A percentile compares a stretch with the other conserved stretches of the same genome.
These are phyloP conservation scores for Neonectria ditissima DNA, from an alignment of 2,329 filamentous ascomycete genomes.

Conservation along the genomic window DNA sequence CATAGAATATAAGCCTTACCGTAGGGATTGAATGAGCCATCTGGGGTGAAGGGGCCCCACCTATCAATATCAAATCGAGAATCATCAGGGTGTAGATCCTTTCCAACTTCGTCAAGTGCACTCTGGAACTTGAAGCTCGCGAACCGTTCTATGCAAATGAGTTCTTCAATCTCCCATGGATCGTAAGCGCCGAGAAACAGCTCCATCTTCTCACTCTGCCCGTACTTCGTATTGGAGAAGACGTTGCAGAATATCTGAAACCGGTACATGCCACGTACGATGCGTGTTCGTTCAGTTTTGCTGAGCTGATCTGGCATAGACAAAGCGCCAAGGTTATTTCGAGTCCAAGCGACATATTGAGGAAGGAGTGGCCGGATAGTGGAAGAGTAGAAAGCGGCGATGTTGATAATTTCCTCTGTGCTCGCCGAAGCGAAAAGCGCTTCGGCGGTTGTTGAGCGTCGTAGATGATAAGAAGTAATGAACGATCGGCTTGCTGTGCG, in stretches of 20 bases:
- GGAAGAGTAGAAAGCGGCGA: background rate
- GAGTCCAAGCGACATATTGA: background rate
- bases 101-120: background rate
- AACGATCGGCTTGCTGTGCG: background rate
- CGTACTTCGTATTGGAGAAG: no score
- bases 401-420: background rate
- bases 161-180: background rate
- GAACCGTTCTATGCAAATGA: background rate
- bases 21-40: background rate
- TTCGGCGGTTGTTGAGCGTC: background rate
- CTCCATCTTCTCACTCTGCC: no score
- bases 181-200: background rate
- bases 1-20: background rate
- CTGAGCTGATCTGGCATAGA: background rate
- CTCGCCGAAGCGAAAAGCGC: background rate
- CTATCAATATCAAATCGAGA: background rate
- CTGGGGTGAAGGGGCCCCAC: background rate
- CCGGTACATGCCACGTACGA: background rate
- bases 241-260: background rate
- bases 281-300: background rate
- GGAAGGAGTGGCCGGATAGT: background rate
- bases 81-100: background rate
- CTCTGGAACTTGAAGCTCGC: background rate
- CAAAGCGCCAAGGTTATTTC: background rate
- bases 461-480: background rate